Base-by-base conservation (phyloP, 495 filamentous ascomycete species). In the Penicillium riverlandense region DNA sequence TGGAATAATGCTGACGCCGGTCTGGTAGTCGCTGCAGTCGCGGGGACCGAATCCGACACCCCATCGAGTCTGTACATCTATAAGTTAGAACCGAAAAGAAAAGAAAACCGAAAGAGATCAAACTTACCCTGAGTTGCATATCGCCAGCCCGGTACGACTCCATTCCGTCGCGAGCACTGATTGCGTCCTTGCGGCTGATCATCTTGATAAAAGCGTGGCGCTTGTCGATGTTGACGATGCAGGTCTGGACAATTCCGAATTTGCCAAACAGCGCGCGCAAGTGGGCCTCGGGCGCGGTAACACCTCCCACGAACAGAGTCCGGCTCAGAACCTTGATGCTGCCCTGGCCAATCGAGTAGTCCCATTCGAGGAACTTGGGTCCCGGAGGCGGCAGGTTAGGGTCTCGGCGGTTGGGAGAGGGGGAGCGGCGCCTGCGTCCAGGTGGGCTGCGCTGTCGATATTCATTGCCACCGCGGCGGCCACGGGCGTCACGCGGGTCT, bases 191-290 rank as follows among this genome's bases (percentile, higher is more conserved):
- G 16, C 94, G 89, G 43, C 76, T 87, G 45, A 90, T 76, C 92
- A 99, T 97, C 65, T 99, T 99, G 49, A 99, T 90, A 56, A 99
- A 99, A 10, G 92, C 92, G 66, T 97, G 94, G 15, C 92, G 85
- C 66, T 96, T 97, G 52, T 97, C 94, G 46, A 84, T 83, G 66
- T 97, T 95, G 55, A 96, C 91, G 48, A 99, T 99, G 63, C 90
- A 96, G 9, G 90, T 95, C 57, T 99, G 92, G 1, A 99, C 94
- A 37, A 80, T 63, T 37, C 92, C 92, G 57, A 80, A 95, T 15
- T 77, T 78, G 53, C 70, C 66, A 56, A 99, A 96, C 27, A 90
- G 78, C 22, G 66, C 70, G 15, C 87, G 79, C 38, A 99, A 71
- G 51, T 95, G 88, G 12, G 75, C 68, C 60, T 99, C 92, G 9